Evolutionary conservation across 495 filamentous ascomycete species (phyloP).

Genomic region (Bacidia rubella): DNA sequence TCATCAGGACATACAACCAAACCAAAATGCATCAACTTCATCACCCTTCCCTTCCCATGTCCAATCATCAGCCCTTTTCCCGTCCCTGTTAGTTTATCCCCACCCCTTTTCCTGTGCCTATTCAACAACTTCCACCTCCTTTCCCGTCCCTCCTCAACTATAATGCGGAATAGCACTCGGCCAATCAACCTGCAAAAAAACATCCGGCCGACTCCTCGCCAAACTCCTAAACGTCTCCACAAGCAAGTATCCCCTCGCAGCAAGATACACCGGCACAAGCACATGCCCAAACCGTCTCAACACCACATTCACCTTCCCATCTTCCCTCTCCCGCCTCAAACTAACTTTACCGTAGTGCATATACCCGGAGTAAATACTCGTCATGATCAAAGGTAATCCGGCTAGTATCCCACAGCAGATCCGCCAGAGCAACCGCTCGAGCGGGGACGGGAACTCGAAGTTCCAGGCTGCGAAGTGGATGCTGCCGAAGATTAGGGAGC

Average conservation of each 20-base stretch:
- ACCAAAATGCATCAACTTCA: neutral
- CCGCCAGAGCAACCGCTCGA: slow-evolving; percentile 11
- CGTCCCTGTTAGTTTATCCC: neutral
- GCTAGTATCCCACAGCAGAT: neutral
- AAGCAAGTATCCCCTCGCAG: slow-evolving; percentile 18
- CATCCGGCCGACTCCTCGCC: slow-evolving; percentile 15
- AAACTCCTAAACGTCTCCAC: slow-evolving; percentile 21
- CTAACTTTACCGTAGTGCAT: neutral
- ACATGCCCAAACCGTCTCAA: neutral
- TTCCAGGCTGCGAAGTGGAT: slow-evolving; percentile 14
- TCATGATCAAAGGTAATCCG: neutral
- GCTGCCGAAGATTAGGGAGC: slow-evolving; percentile 9
- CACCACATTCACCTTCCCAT: neutral
- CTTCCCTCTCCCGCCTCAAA: neutral
- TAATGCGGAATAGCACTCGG: slow-evolving; percentile 9
- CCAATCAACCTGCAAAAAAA: slow-evolving; percentile 11
- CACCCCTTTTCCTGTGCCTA: neutral
- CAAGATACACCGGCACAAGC: slow-evolving; percentile 7
- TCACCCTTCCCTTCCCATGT: neutral
- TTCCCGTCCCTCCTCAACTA: neutral
- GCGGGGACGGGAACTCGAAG: slow-evolving; percentile 9
- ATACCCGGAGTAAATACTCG: neutral
- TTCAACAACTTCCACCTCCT: neutral
- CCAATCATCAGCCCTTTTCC: neutral
- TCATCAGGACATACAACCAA: neutral